These are phyloP conservation scores for Eucalyptus virginea DNA, from an alignment of 345 rosid species.

Conservation along the genomic window DNA sequence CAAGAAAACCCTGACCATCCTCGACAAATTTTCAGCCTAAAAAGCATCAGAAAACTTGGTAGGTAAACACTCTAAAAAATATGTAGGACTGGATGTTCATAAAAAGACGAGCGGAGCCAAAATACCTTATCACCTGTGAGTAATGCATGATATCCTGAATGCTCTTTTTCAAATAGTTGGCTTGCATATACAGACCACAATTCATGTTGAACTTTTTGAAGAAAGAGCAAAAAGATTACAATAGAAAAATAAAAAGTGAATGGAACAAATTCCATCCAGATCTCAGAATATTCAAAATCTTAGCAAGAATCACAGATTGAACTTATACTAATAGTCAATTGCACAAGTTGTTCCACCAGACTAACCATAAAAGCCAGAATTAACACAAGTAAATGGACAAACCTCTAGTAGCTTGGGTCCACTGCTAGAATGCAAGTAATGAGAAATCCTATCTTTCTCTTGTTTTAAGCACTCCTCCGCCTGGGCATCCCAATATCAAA, in stretches of 20 bases:
- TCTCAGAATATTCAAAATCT: not conserved
- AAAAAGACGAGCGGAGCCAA: not conserved
- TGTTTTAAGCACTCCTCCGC: slow-evolving; percentile 43
- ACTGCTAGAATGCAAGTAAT: slow-evolving; percentile 36
- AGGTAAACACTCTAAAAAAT: not conserved
- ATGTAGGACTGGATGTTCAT: not conserved
- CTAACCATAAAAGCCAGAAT: not conserved
- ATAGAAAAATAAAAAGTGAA: not conserved
- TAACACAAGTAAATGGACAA: not conserved
- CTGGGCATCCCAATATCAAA: slow-evolving; percentile 14
- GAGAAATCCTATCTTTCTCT: slow-evolving; percentile 41
- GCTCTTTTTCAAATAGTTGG: slow-evolving; percentile 67
- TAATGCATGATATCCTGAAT: slow-evolving; percentile 80
- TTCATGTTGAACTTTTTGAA: slow-evolving; percentile 85
- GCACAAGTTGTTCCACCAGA: not conserved
- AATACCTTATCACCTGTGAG: slow-evolving; percentile 70
- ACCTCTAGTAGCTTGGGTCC: slow-evolving; percentile 52
- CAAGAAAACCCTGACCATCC: slow-evolving; percentile 84
- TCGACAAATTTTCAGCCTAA: slow-evolving; percentile 86
- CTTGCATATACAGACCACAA: slow-evolving; percentile 48
- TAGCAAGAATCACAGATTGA: not conserved
- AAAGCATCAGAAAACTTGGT: not conserved
- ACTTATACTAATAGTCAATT: not conserved
- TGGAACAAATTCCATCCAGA: not conserved
- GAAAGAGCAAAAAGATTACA: not conserved